phyloP scores from a whole-genome alignment of 192 early-diverging fungal species.

The Coemansia asiatica region DNA sequence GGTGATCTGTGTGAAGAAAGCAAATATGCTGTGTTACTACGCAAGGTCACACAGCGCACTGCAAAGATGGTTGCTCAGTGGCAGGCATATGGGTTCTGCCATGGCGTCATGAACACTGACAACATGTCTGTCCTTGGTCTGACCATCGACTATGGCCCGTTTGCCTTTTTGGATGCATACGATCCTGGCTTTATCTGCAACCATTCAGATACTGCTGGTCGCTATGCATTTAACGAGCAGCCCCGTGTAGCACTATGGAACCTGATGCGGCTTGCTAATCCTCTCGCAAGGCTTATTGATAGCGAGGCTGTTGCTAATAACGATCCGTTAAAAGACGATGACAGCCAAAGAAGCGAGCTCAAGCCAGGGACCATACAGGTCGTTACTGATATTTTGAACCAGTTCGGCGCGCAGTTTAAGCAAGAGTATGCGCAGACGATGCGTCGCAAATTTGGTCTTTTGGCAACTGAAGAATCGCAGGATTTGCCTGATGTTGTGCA shows the following conservation, averaged over 20 bases:
- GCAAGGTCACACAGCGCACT: conserved; percentile 60
- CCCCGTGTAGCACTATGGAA: conserved; percentile 84
- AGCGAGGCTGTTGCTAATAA: conserved; percentile 42
- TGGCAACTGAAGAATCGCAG: conserved; percentile 26
- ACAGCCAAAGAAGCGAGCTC: conserved; percentile 8
- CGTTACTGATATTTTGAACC: conserved; percentile 53
- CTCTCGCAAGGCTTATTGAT: conserved; percentile 66
- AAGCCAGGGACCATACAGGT: conserved; percentile 23
- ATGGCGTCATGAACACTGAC: conserved; percentile 92
- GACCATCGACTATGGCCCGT: conserved; percentile 89
- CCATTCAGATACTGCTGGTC: conserved; percentile 71
- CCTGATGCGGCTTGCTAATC: conserved; percentile 65
- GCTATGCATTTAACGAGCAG: conserved; percentile 76
- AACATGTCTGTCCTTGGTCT: conserved; percentile 84
- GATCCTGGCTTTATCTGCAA: conserved; percentile 81
- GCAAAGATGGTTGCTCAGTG: conserved; percentile 75
- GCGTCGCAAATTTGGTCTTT: conserved; percentile 62
- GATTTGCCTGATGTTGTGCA: conserved; percentile 62
- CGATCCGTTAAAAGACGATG: conserved; percentile 8
- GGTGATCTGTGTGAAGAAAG: conserved; percentile 28
- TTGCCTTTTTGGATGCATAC: conserved; percentile 79
- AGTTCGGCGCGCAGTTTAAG: conserved; percentile 54
- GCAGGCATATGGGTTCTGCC: conserved; percentile 79
- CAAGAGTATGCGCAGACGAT: conserved; percentile 59
- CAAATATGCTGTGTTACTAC: conserved; percentile 63